phyloP scores from a whole-genome alignment of 495 filamentous ascomycete species.

The Penicillium odoratum region DNA sequence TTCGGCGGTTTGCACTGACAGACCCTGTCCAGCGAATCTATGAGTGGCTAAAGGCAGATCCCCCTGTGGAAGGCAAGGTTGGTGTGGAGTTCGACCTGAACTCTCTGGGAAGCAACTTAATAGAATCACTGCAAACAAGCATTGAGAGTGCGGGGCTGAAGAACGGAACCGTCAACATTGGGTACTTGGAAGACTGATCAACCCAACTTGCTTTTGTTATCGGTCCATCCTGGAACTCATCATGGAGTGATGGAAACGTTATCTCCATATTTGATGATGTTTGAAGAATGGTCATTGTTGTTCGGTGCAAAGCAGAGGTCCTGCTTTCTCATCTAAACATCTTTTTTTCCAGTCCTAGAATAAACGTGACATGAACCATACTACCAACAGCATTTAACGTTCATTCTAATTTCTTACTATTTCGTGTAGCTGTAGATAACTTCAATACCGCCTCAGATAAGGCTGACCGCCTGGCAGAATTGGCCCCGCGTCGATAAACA shows the following conservation, averaged over 20 bases:
- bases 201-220: background rate
- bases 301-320: background rate
- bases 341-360: background rate
- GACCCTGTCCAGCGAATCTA: slow-evolving; percentile 83
- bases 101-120: slow-evolving; percentile 75
- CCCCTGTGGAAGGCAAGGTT: slow-evolving; percentile 67
- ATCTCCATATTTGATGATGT: background rate
- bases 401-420: background rate
- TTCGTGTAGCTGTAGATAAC: background rate
- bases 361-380: slow-evolving; percentile 1
- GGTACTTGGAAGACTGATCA: slow-evolving; percentile 68
- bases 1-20: slow-evolving; percentile 76
- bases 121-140: slow-evolving; percentile 67
- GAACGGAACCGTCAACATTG: slow-evolving; percentile 91
- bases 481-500: slow-evolving; percentile 37
- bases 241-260: background rate
- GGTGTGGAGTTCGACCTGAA: slow-evolving; percentile 84
- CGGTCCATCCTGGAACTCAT: background rate
- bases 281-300: background rate
- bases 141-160: slow-evolving; percentile 84
- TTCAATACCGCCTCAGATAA: slow-evolving; percentile 18
- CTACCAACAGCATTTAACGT: background rate
- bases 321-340: background rate
- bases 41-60: slow-evolving; percentile 92
- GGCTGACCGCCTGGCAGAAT: slow-evolving; percentile 37